phyloP scores from a whole-genome alignment of 148 eudicot species.

The Rhododendron simsii region DNA sequence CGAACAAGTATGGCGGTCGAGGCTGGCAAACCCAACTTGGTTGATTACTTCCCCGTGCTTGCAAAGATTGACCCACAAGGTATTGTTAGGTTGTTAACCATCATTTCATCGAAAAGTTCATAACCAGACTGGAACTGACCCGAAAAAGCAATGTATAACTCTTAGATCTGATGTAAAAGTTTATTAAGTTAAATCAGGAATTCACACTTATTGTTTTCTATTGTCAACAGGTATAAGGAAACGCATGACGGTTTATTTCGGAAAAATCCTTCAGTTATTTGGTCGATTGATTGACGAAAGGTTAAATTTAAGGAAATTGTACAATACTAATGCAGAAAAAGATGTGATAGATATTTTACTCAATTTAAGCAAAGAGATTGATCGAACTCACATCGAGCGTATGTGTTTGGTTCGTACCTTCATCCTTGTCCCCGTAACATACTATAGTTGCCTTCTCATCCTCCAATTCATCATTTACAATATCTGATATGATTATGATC shows the following conservation, averaged over 20 bases:
- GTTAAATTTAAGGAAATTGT: background rate
- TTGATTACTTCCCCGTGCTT: conserved; percentile 14
- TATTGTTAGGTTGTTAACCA: background rate
- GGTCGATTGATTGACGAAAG: conserved; percentile 10
- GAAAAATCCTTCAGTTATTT: conserved; percentile 9
- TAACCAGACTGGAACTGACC: no score
- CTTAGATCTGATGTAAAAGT: no score
- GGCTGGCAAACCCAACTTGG: conserved; percentile 16
- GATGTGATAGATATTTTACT: conserved; percentile 23
- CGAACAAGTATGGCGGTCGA: conserved; percentile 1
- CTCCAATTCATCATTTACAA: background rate
- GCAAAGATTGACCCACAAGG: conserved; percentile 19
- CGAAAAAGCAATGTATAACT: no score
- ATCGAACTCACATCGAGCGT: conserved; percentile 15
- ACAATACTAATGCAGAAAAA: background rate
- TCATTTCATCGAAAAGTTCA: background rate
- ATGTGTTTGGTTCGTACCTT: conserved; percentile 10
- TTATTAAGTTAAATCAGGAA: background rate
- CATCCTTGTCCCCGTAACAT: background rate
- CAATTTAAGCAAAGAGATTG: conserved; percentile 8
- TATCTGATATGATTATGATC: background rate
- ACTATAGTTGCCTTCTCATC: background rate
- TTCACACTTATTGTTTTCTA: background rate
- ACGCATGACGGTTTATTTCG: background rate
- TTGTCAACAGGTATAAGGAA: background rate